A percentile compares a stretch with the other conserved stretches of the same genome.
Evolutionary conservation across 352 stramenopile genomes (phyloP).

Genomic region (Phytophthora sojae): DNA sequence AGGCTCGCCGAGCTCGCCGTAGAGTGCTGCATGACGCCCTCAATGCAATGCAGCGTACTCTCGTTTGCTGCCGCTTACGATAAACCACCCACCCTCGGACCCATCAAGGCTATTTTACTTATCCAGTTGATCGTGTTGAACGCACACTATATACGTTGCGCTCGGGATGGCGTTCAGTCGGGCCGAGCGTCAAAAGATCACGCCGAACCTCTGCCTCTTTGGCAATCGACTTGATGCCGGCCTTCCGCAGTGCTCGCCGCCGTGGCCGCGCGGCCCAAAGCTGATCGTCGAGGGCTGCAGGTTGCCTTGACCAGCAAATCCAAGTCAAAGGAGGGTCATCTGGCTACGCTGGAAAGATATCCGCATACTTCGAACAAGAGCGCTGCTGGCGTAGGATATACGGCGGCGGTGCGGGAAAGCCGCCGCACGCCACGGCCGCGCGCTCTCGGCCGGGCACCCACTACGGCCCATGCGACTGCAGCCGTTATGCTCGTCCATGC

Average conservation of each 20-base stretch:
- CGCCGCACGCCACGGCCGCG: constrained; percentile 1
- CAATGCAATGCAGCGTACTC: neutral
- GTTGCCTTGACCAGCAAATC: neutral
- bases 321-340: constrained; percentile 2
- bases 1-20: neutral
- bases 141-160: constrained; percentile 12
- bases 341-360: constrained; percentile 27
- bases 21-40: neutral
- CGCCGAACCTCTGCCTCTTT: neutral
- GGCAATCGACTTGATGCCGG: too few relatives aligned
- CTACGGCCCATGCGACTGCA: neutral
- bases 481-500: constrained; percentile 26
- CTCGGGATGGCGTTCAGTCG: constrained; percentile 17
- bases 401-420: constrained; percentile 4
- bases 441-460: neutral
- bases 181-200: constrained; percentile 18
- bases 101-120: too few relatives aligned
- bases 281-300: neutral
- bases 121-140: constrained; percentile 18
- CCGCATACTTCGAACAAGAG: constrained; percentile 30
- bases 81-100: neutral
- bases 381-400: constrained; percentile 8
- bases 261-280: too few relatives aligned
- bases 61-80: neutral
- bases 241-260: neutral